A percentile compares a stretch with the other conserved stretches of the same genome.
Evolutionary conservation across 139 green algal species (phyloP).

Genomic region (Haematococcus lacustris): DNA sequence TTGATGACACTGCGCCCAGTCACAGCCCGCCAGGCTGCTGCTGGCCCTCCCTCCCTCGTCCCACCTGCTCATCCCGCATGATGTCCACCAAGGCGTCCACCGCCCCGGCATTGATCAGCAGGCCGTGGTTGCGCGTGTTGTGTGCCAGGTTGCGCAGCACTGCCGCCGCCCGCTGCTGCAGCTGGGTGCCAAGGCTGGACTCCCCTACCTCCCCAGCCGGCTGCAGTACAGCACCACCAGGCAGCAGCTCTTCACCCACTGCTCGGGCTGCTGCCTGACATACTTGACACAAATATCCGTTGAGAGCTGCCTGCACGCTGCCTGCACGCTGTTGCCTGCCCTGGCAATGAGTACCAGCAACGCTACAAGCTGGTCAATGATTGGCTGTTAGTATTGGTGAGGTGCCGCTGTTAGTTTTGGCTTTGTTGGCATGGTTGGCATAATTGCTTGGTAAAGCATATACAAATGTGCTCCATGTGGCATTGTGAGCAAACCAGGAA

Average conservation of each 20-base stretch:
- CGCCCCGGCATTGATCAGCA: constrained; percentile 28
- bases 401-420: too few species aligned
- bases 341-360: neutral
- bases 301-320: neutral
- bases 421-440: too few species aligned
- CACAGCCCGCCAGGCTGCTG: too few species aligned
- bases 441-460: too few species aligned
- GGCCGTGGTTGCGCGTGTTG: constrained; percentile 25
- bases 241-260: neutral
- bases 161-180: constrained; percentile 26
- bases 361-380: neutral
- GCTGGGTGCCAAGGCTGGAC: neutral
- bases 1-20: too few species aligned
- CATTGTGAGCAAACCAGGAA: too few species aligned
- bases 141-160: constrained; percentile 42
- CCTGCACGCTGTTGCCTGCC: neutral
- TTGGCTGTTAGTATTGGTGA: too few species aligned
- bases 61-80: constrained; percentile 18
- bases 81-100: constrained; percentile 36
- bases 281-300: neutral
- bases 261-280: neutral
- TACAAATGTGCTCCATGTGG: too few species aligned
- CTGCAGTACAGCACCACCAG: neutral
- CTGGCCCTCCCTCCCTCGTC: too few species aligned
- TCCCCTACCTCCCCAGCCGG: too few species aligned